These are phyloP conservation scores for Acacia concinna DNA, from an alignment of 331 rosid genomes.

Conservation along the genomic window DNA sequence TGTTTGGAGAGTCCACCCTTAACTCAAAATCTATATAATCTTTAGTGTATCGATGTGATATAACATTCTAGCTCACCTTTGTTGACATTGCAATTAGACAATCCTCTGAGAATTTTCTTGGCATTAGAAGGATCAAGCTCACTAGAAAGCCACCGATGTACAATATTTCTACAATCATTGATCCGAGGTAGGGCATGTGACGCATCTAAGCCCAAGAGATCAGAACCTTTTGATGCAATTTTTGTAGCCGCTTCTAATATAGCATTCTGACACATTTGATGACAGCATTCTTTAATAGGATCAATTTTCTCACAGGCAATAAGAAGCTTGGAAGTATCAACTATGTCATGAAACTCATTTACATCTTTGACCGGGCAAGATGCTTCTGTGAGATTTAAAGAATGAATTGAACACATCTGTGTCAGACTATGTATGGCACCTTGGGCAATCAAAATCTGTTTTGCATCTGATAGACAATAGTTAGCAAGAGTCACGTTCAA, in stretches of 20 bases:
- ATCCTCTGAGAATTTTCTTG: constrained; percentile 80
- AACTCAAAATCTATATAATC: constrained; percentile 13
- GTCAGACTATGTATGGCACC: constrained; percentile 66
- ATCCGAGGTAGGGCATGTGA: constrained; percentile 56
- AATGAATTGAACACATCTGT: constrained; percentile 65
- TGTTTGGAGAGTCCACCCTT: neutral
- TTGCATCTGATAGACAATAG: constrained; percentile 77
- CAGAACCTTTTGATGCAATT: constrained; percentile 68
- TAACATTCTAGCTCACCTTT: constrained; percentile 46
- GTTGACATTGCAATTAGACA: constrained; percentile 84
- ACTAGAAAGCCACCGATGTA: constrained; percentile 88
- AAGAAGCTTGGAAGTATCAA: constrained; percentile 79
- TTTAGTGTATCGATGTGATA: neutral
- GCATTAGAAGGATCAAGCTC: constrained; percentile 71
- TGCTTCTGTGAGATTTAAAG: constrained; percentile 74
- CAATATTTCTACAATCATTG: constrained; percentile 72
- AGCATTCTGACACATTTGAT: constrained; percentile 80
- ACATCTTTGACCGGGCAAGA: constrained; percentile 77
- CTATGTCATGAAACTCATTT: constrained; percentile 58
- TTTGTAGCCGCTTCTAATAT: constrained; percentile 81
- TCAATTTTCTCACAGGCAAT: constrained; percentile 78
- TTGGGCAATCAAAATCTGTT: constrained; percentile 83
- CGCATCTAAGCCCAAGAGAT: constrained; percentile 53
- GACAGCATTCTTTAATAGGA: constrained; percentile 88
- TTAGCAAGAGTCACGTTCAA: constrained; percentile 64